These are phyloP conservation scores for Fusarium sp. DNA, from an alignment of 2,329 filamentous ascomycete genomes.

Conservation along the genomic window DNA sequence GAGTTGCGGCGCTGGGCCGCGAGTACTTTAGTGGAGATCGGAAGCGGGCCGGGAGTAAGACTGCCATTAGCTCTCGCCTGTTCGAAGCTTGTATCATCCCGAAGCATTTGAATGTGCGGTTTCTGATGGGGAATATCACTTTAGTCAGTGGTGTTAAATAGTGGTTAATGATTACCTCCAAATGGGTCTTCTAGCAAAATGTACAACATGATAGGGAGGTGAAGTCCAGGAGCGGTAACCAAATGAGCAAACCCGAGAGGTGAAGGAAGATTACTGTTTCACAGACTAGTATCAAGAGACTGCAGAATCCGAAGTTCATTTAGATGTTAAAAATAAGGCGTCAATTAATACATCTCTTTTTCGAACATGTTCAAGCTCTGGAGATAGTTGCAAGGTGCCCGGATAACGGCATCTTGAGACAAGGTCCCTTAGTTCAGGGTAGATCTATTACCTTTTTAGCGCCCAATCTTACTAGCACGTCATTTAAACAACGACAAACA, in stretches of 20 bases:
- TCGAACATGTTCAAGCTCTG: background rate
- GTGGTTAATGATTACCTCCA: no score
- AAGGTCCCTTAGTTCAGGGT: background rate
- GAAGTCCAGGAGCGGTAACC: no score
- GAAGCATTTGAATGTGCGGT: background rate
- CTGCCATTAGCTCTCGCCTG: background rate
- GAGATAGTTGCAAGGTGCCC: background rate
- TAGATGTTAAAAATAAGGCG: fast-evolving
- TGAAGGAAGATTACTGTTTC: no score
- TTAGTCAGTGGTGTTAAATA: background rate
- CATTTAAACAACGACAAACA: background rate
- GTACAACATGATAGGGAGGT: no score
- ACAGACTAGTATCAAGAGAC: no score
- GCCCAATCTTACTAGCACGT: background rate
- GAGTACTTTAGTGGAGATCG: background rate
- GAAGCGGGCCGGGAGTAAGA: background rate
- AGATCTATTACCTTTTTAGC: background rate
- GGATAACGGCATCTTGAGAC: background rate
- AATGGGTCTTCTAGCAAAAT: no score
- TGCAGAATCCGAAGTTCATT: background rate
- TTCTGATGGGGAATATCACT: background rate
- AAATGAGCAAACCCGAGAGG: no score
- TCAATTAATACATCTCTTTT: background rate
- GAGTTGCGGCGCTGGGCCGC: background rate
- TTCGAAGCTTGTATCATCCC: background rate